Evolutionary conservation across 495 filamentous ascomycete species (phyloP), one percentile per base, ranked within the genome.

Genomic region (Friedmanniomyces endolithicus): DNA sequence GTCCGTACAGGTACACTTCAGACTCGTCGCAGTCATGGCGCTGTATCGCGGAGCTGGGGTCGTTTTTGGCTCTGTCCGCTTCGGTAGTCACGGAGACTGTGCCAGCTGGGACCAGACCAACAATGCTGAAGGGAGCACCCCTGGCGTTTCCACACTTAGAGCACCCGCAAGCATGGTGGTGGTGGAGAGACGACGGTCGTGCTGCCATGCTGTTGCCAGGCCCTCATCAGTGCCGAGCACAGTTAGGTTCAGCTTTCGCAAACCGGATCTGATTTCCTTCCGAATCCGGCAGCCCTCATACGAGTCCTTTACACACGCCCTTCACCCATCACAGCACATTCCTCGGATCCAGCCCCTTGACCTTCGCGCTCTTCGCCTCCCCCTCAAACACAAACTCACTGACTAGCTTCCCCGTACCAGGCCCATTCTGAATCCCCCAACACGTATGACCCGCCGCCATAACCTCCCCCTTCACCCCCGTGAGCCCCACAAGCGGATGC

Each of bases 381-480:
- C 68, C 68, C 19, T 69, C 68, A 63, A 66, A 71, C 34, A 71
- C 67, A 57, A 71, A 58, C 61, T 71, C 68, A 54, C 84, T 86
- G 71, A 98, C 85, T 34, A 94, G 69, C 73, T 84, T 88, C 3
- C 90, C 92, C 19, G 90, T 96, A 7, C 80, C 94, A 4, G 90
- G 88, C 2, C 33, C 31, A 41, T 52, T 52, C 25, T 52, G 49
- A 8, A 98, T 95, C 16, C 90, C 90, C 92, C 92, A 97, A 69
- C 92, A 97, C 2, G 88, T 95, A 71, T 98, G 92, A 12, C 92
- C 92, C 7, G 87, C 76, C 1, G 94, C 92, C 57, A 98, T 71
- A 65, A 88, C 81, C 34, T 96, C 63, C 0, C 94, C 89, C 22
- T 82, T 80, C 1, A 83, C 78, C 4, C 79, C 76, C 22, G 89